These are phyloP conservation scores for Heterobasidion parviporum DNA, from an alignment of 1,284 basidiomycete genomes.

Conservation along the genomic window DNA sequence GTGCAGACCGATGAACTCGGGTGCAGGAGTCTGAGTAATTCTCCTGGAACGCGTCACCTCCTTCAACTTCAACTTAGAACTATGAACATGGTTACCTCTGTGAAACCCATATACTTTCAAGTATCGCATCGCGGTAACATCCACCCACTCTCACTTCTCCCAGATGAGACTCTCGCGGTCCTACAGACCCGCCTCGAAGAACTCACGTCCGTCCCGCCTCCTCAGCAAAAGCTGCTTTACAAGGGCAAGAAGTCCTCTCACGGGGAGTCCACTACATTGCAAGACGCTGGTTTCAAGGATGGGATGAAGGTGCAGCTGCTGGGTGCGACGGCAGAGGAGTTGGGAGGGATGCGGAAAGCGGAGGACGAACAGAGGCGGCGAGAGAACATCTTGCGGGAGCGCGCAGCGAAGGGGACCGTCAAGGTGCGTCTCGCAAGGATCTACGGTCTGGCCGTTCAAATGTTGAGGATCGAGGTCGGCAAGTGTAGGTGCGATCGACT, in stretches of 20 bases:
- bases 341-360: conserved; percentile 41
- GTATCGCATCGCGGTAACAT: background rate
- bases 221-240: conserved; percentile 62
- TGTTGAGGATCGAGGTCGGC: background rate
- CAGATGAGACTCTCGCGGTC: background rate
- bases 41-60: too few relatives aligned
- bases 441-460: background rate
- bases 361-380: conserved; percentile 50
- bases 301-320: conserved; percentile 62
- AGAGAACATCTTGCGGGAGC: conserved; percentile 49
- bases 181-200: conserved; percentile 19
- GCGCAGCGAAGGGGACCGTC: conserved; percentile 45
- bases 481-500: conserved; percentile 47
- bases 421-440: conserved; percentile 35
- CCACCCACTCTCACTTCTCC: background rate
- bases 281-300: conserved; percentile 47
- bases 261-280: conserved; percentile 29
- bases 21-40: too few relatives aligned
- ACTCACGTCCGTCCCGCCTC: conserved; percentile 53
- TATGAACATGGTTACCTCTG: background rate
- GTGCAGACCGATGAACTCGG: too few relatives aligned
- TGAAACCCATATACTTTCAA: background rate
- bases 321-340: conserved; percentile 50
- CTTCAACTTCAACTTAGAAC: too few relatives aligned
- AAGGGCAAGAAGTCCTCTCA: conserved; percentile 51